These are phyloP conservation scores for Coemansia sp. DNA, from an alignment of 192 early-diverging fungal species.

Conservation along the genomic window DNA sequence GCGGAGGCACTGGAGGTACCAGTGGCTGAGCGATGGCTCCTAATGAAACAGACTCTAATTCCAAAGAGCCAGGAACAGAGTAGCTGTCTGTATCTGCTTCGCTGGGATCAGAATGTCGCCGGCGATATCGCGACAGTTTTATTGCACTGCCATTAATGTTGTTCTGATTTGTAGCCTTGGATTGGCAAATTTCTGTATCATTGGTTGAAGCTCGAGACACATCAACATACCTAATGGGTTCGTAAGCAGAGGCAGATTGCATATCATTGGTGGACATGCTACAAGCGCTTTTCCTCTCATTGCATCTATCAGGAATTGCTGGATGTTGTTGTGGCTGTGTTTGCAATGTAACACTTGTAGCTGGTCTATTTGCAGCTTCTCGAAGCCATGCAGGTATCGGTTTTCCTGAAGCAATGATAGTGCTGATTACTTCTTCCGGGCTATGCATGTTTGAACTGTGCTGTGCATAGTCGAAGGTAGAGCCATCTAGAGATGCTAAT, in stretches of 20 bases:
- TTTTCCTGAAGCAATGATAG: constrained; percentile 40
- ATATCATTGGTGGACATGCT: constrained; percentile 22
- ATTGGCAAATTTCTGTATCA: background rate
- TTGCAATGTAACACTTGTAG: background rate
- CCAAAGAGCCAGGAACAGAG: background rate
- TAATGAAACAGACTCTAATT: background rate
- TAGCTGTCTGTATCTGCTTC: constrained; percentile 8
- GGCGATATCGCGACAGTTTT: background rate
- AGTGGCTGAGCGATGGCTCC: constrained; percentile 23
- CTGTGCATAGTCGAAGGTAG: background rate
- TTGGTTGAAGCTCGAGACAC: constrained; percentile 15
- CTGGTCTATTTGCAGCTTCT: constrained; percentile 14
- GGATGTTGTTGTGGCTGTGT: background rate
- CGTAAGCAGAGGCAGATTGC: constrained; percentile 9
- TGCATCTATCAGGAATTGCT: background rate
- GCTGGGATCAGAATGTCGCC: constrained; percentile 19
- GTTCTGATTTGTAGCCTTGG: background rate
- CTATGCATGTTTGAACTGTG: constrained; percentile 10
- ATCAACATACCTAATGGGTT: constrained; percentile 24
- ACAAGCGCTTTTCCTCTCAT: constrained; percentile 7
- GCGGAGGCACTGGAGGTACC: constrained; percentile 23
- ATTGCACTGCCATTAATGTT: background rate
- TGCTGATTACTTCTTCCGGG: constrained; percentile 33
- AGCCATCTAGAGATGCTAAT: background rate
- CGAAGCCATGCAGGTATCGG: constrained; percentile 48